A percentile compares a stretch with the other conserved stretches of the same genome.
phyloP scores from a whole-genome alignment of 495 filamentous ascomycete species.

The Tuber melanosporum region DNA sequence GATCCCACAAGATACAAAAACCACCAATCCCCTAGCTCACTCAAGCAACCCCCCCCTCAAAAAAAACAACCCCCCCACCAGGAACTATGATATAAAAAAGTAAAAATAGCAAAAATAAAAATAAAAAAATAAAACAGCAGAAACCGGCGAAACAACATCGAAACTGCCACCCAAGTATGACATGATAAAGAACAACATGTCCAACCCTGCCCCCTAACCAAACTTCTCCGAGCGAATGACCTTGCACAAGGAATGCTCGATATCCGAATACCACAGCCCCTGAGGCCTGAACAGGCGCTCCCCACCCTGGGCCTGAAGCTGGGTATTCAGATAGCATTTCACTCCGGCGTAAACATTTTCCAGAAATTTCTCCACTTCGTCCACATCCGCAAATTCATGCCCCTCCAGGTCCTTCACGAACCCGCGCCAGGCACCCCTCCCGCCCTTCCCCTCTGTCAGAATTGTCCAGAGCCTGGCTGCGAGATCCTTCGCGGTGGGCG shows the following conservation, averaged over 20 bases:
- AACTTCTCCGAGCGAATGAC: slow-evolving; percentile 23
- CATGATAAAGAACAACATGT: not conserved
- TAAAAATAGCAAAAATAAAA: not conserved
- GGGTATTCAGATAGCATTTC: slow-evolving; percentile 8
- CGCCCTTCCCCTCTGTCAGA: slow-evolving; percentile 16
- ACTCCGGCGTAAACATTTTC: slow-evolving; percentile 13
- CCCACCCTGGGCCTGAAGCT: not conserved
- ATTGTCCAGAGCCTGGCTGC: slow-evolving; percentile 11
- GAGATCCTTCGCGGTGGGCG: slow-evolving; percentile 22
- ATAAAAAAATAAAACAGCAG: not conserved
- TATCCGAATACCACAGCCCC: slow-evolving; percentile 29
- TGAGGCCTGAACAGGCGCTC: slow-evolving; percentile 9
- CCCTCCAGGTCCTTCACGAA: slow-evolving; percentile 16
- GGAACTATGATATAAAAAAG: not conserved
- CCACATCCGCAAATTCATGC: slow-evolving; percentile 1
- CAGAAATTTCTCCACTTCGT: slow-evolving; percentile 11
- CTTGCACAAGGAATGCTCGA: slow-evolving; percentile 34
- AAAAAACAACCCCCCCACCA: not conserved
- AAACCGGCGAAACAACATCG: not conserved
- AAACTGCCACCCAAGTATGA: not conserved
- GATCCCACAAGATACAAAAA: not conserved
- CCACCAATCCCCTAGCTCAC: not conserved
- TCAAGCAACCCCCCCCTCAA: not conserved
- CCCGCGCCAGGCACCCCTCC: slow-evolving; percentile 20
- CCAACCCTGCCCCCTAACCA: not conserved